Evolutionary conservation across 2,329 filamentous ascomycete species (phyloP).

Genomic region (Ploettnerulaceae sp.): DNA sequence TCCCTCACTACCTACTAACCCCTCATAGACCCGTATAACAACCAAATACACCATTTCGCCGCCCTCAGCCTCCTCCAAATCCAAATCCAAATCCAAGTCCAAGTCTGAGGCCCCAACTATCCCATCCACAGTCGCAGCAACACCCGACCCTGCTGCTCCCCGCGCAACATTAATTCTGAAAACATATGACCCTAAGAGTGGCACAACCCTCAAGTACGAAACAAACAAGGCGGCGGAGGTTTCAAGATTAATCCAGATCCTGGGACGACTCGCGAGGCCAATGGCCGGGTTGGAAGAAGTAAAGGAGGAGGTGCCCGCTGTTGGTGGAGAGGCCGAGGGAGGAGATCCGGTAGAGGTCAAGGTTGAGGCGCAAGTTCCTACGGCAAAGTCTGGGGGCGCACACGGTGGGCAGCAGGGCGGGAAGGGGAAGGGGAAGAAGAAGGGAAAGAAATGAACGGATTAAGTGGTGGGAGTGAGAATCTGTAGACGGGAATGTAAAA

Average conservation of each 20-base stretch:
- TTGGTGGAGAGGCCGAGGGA: conserved; percentile 22
- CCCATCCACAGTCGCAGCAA: conserved; percentile 28
- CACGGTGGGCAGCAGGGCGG: conserved; percentile 32
- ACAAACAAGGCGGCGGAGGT: conserved; percentile 92
- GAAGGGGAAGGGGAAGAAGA: conserved; percentile 46
- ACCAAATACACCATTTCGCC: conserved; percentile 76
- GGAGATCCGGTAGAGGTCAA: conserved; percentile 3
- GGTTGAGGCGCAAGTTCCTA: conserved; percentile 25
- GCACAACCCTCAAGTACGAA: conserved; percentile 82
- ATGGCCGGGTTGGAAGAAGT: conserved; percentile 53
- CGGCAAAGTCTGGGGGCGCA: conserved; percentile 42
- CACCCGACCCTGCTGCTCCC: conserved; percentile 41
- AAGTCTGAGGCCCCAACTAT: conserved; percentile 23
- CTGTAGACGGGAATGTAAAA: no score
- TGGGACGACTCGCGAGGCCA: conserved; percentile 70
- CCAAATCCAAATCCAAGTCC: conserved; percentile 31
- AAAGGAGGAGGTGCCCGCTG: conserved; percentile 36
- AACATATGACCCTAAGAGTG: conserved; percentile 79
- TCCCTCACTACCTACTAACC: conserved; percentile 1
- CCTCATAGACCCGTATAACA: conserved; percentile 73
- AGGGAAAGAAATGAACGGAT: conserved; percentile 53
- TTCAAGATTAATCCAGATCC: conserved; percentile 66
- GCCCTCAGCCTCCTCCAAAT: conserved; percentile 26
- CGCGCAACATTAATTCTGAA: conserved; percentile 75
- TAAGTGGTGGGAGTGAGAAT: background rate